Evolutionary conservation across 208 protist genomes (phyloP).

Genomic region (Acanthamoeba quina): DNA sequence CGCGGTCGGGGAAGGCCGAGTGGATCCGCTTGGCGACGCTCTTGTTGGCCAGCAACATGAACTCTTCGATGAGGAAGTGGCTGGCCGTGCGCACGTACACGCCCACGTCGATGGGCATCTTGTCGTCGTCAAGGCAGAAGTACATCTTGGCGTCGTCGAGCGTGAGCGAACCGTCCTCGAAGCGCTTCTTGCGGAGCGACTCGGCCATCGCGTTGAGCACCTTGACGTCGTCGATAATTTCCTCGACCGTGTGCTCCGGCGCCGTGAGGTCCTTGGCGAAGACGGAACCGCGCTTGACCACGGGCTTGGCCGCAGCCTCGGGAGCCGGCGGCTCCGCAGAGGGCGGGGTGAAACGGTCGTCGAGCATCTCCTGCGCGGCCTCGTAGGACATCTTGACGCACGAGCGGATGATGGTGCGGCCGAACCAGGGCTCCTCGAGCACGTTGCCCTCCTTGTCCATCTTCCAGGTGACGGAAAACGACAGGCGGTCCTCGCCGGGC

Average conservation of each 20-base stretch:
- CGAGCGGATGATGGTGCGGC: conserved; percentile 88
- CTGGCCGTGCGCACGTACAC: conserved; percentile 87
- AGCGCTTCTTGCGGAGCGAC: conserved; percentile 59
- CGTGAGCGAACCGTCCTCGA: conserved; percentile 88
- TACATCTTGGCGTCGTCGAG: conserved; percentile 74
- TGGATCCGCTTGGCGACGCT: conserved; percentile 89
- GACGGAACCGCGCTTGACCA: background rate
- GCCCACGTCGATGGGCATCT: conserved; percentile 84
- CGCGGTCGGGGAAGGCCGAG: conserved; percentile 84
- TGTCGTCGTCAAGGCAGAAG: conserved; percentile 84
- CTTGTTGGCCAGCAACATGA: conserved; percentile 94
- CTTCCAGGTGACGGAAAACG: conserved; percentile 93
- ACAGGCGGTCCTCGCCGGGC: conserved; percentile 90
- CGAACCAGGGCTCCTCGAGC: conserved; percentile 73
- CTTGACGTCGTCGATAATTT: conserved; percentile 67
- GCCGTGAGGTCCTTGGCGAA: conserved; percentile 43
- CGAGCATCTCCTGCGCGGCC: conserved; percentile 89
- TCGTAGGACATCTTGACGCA: conserved; percentile 90
- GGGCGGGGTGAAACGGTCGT: background rate
- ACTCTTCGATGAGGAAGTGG: conserved; percentile 93
- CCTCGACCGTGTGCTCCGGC: conserved; percentile 50
- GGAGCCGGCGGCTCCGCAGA: background rate
- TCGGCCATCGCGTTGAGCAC: conserved; percentile 69
- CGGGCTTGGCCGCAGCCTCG: background rate
- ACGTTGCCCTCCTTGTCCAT: conserved; percentile 85